Conservation (phyloP, 2,329 filamentous ascomycete species). For the Talaromyces sp. region DNA sequence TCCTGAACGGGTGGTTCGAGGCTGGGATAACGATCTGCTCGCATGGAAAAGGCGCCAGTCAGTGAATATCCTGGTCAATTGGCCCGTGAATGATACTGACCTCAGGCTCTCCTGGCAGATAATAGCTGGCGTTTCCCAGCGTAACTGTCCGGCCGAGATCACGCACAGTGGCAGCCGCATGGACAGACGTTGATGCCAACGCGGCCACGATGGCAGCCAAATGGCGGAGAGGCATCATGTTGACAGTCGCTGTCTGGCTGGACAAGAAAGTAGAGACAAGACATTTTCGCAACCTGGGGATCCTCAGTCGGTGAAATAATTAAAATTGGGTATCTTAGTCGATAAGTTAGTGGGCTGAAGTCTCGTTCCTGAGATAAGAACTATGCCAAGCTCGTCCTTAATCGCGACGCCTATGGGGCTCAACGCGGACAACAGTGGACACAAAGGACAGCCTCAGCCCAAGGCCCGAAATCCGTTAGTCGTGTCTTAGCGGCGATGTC, state of each 20-base stretch:
- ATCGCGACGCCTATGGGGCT: neutral
- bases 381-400: neutral
- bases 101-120: conserved; percentile 1
- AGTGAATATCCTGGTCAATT: neutral
- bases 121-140: neutral
- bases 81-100: neutral
- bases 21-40: neutral
- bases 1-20: neutral
- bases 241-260: neutral
- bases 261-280: neutral
- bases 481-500: neutral
- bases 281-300: neutral
- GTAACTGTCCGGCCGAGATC: neutral
- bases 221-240: neutral
- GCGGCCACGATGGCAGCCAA: neutral
- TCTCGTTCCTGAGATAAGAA: neutral
- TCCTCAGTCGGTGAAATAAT: too few relatives aligned
- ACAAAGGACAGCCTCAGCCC: neutral
- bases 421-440: too few relatives aligned
- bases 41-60: neutral
- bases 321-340: neutral
- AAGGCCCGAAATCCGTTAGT: neutral
- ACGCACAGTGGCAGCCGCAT: neutral
- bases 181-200: neutral
- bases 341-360: neutral